Base-by-base conservation (phyloP, 768 basidiomycete genomes). In the Boletus vinaceobasis region DNA sequence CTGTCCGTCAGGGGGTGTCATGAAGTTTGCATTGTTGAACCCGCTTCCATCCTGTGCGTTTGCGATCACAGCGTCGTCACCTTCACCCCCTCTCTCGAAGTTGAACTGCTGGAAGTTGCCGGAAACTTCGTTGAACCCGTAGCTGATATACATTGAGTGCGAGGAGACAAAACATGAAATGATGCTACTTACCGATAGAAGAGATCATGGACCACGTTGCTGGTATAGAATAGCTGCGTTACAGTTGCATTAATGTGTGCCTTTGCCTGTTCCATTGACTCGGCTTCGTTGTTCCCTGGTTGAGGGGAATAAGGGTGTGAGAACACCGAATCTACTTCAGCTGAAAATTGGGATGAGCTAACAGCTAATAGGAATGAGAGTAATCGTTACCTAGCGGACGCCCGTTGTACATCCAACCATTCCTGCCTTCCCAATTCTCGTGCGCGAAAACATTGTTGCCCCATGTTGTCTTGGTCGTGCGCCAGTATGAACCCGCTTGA, bases 71-170 rank as follows among this genome's bases (percentile, higher is more conserved):
- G 85, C 93, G 60, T 99, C 94, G 58, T 83, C 83, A 65, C 93
- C 93, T 50, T 73, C 72, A 21, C 96, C 96, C 27, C 95, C 96
- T 38, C 86, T 84, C 1, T 86, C 94, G 63, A 95, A 96, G 83
- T 98, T 98, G 80, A 91, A 82, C 65, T 94, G 92, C 73, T 99
- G 96, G 87, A 98, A 99, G 80, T 99, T 98, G 14, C 95, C 95
- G 2, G 89, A 74, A 9, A 78, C 77, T 71, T 98, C 95, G 65
- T 90, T 89, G 71, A 99, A 99, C 19, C 96, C 96, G 58, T 93
- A 90, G 43, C 87, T 85, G 56, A 68, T 58, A 38, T 57, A 62
- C 35, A 62, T 5, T 52, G n/a, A 45, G 48, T 29, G 13, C 48
- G 13, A 51, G 32, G 37, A 37, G 35, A 3, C 7, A 33, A 15